phyloP scores from a whole-genome alignment of 2,329 filamentous ascomycete species.

The Colletotrichum lini region DNA sequence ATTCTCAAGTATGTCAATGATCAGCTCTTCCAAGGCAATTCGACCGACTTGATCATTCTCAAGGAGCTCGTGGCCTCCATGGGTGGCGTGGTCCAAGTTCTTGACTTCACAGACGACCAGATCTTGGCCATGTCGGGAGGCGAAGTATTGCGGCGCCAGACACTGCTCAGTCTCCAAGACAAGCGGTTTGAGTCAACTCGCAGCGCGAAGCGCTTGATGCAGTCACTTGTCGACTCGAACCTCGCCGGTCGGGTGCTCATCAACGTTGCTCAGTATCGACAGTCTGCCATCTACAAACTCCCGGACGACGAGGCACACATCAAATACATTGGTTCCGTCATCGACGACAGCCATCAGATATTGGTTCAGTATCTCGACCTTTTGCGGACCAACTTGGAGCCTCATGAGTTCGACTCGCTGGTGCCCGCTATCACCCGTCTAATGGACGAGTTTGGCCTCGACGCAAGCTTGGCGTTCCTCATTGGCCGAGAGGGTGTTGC shows the following conservation, averaged over 20 bases:
- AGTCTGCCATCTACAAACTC: conserved; percentile 85
- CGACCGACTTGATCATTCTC: conserved; percentile 91
- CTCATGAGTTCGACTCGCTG: conserved; percentile 81
- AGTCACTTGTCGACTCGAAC: conserved; percentile 81
- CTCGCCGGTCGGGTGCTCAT: conserved; percentile 89
- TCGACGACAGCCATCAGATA: conserved; percentile 91
- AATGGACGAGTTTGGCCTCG: conserved; percentile 83
- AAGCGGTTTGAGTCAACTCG: conserved; percentile 81
- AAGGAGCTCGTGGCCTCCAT: conserved; percentile 92
- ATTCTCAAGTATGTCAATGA: conserved; percentile 91
- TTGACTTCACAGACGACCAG: conserved; percentile 90
- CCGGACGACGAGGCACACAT: conserved; percentile 83
- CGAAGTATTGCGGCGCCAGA: conserved; percentile 82
- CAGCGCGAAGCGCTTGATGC: conserved; percentile 85
- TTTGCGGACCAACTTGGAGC: conserved; percentile 82
- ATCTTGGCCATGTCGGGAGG: conserved; percentile 91
- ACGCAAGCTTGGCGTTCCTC: conserved; percentile 86
- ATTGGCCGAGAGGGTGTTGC: conserved; percentile 83
- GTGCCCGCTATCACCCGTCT: conserved; percentile 83
- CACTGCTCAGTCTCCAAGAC: conserved; percentile 84
- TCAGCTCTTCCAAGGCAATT: conserved; percentile 85
- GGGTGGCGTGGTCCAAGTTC: conserved; percentile 91
- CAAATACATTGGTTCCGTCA: conserved; percentile 88
- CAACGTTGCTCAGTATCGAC: conserved; percentile 89
- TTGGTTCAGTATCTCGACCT: conserved; percentile 92